phyloP scores from a whole-genome alignment of 2,329 filamentous ascomycete species.

The Pseudopithomyces chartarum region DNA sequence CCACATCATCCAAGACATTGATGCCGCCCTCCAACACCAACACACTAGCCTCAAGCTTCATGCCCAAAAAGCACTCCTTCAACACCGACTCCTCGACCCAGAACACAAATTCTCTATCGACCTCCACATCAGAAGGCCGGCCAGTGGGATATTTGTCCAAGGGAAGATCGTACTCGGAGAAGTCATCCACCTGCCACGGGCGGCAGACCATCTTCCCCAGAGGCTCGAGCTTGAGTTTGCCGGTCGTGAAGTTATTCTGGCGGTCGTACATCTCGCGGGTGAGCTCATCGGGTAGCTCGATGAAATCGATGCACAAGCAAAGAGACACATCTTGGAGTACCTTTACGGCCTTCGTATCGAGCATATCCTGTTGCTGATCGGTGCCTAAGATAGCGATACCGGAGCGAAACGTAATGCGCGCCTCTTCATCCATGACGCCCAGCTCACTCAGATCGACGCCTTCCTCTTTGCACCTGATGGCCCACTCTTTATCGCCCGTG shows the following conservation, averaged over 20 bases:
- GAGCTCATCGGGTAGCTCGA: slow-evolving; percentile 54
- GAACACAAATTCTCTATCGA: slow-evolving; percentile 57
- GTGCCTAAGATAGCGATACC: slow-evolving; percentile 55
- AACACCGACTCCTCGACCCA: slow-evolving; percentile 70
- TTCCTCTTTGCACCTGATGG: slow-evolving; percentile 27
- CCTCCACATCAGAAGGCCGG: slow-evolving; percentile 20
- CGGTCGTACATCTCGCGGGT: slow-evolving; percentile 53
- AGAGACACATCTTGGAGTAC: slow-evolving; percentile 26
- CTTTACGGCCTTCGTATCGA: slow-evolving; percentile 26
- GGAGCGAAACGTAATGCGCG: slow-evolving; percentile 56
- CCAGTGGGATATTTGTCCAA: slow-evolving; percentile 31
- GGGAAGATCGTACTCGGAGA: slow-evolving; percentile 45
- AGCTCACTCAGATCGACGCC: slow-evolving; percentile 24
- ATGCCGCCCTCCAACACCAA: slow-evolving; percentile 31
- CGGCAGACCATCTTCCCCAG: slow-evolving; percentile 61
- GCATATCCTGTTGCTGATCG: slow-evolving; percentile 46
- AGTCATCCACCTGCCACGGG: slow-evolving; percentile 53
- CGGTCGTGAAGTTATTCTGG: slow-evolving; percentile 34
- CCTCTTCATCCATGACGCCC: slow-evolving; percentile 53
- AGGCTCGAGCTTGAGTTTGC: slow-evolving; percentile 51
- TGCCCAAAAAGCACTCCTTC: slow-evolving; percentile 63
- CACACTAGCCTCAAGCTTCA: slow-evolving; percentile 50
- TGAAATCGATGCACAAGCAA: slow-evolving; percentile 50
- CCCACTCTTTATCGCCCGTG: slow-evolving; percentile 51
- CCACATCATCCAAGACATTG: slow-evolving; percentile 45